A percentile compares a stretch with the other conserved stretches of the same genome.
Evolutionary conservation across 2,329 filamentous ascomycete species (phyloP).

Genomic region (Verticillium zaregamsianum): DNA sequence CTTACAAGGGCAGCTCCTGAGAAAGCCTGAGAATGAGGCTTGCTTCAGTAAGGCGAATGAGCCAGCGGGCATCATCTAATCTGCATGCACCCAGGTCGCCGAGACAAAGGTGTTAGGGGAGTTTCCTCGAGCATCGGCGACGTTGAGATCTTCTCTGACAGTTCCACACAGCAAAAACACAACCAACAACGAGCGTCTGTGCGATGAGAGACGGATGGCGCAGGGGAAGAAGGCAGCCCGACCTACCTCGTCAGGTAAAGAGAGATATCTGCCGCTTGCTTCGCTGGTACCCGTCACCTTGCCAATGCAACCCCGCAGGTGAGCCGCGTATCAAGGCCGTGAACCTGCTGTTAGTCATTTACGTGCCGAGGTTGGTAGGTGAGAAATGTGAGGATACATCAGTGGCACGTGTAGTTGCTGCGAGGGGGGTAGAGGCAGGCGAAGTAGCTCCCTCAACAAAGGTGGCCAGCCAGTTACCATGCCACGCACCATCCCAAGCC

Average conservation of each 20-base stretch:
- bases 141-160: constrained; percentile 24
- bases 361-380: too few relatives aligned
- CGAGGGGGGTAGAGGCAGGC: too few relatives aligned
- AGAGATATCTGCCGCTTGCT: not conserved
- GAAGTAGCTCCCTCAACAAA: too few relatives aligned
- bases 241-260: not conserved
- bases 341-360: not conserved
- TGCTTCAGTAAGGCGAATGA: not conserved
- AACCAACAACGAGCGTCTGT: constrained; percentile 31
- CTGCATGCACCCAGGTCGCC: constrained; percentile 16
- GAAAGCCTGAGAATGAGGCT: too few relatives aligned
- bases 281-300: too few relatives aligned
- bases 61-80: not conserved
- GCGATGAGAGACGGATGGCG: constrained; percentile 21
- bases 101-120: constrained; percentile 8
- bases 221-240: not conserved
- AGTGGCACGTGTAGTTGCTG: too few relatives aligned
- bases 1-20: too few relatives aligned
- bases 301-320: not conserved
- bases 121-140: constrained; percentile 9
- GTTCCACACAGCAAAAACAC: constrained; percentile 25
- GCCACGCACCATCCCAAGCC: too few relatives aligned
- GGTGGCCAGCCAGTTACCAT: too few relatives aligned
- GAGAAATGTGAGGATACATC: too few relatives aligned
- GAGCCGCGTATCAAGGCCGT: not conserved